Percentiles rank a stretch among this genome's conserved stretches.
Evolutionary conservation across 495 filamentous ascomycete genomes (phyloP).

Genomic region (Aspergillus mulundensis): DNA sequence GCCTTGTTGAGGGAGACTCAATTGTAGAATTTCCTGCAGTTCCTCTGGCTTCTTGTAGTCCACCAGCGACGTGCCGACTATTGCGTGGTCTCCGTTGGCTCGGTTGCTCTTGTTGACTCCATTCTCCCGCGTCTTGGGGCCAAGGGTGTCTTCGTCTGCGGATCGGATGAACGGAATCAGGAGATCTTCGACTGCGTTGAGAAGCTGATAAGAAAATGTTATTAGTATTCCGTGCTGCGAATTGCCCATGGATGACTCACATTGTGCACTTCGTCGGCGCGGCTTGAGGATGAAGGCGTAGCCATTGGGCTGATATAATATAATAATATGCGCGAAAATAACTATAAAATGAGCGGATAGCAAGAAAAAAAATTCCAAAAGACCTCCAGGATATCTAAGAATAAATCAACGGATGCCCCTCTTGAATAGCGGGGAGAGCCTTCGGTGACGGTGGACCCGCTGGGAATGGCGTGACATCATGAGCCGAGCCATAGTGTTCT

Average conservation of each 20-base stretch:
- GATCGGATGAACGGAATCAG: slow-evolving; percentile 73
- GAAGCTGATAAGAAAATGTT: slow-evolving; percentile 48
- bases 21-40: slow-evolving; percentile 57
- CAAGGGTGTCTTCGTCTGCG: slow-evolving; percentile 61
- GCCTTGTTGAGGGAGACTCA: slow-evolving; percentile 62
- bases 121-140: slow-evolving; percentile 47
- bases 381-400: neutral
- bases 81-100: slow-evolving; percentile 38
- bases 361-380: neutral
- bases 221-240: neutral
- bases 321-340: neutral
- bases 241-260: slow-evolving; percentile 28
- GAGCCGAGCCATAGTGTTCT: neutral
- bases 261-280: slow-evolving; percentile 43
- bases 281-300: slow-evolving; percentile 20
- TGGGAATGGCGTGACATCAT: slow-evolving; percentile 40
- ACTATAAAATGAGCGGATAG: neutral
- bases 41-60: slow-evolving; percentile 68
- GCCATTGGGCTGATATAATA: slow-evolving; percentile 20
- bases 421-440: neutral
- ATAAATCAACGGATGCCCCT: neutral
- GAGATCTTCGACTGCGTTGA: slow-evolving; percentile 67
- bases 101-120: slow-evolving; percentile 23
- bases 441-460: slow-evolving; percentile 15
- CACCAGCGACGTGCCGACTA: slow-evolving; percentile 58